Conservation (phyloP, 2,329 filamentous ascomycete genomes). For the Endothia cerciana region DNA sequence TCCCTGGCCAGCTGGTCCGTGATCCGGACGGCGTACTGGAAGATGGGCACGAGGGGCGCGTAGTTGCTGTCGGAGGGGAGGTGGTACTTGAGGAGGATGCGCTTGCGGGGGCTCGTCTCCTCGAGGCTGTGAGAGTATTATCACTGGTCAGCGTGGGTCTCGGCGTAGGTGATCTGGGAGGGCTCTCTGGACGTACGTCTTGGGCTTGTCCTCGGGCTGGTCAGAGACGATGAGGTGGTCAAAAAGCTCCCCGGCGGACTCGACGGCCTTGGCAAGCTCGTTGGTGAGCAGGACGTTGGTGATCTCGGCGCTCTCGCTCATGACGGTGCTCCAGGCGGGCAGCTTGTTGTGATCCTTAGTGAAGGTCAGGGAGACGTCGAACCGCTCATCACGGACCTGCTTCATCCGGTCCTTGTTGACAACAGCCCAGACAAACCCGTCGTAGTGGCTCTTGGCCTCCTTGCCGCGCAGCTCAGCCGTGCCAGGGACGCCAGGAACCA, state of each 20-base stretch:
- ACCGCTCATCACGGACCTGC: slow-evolving; percentile 85
- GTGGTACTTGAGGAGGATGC: slow-evolving; percentile 77
- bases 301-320: slow-evolving; percentile 96
- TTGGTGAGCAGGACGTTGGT: slow-evolving; percentile 84
- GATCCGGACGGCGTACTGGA: slow-evolving; percentile 82
- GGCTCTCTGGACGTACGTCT: slow-evolving; percentile 63
- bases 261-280: slow-evolving; percentile 82
- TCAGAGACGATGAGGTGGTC: slow-evolving; percentile 90
- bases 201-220: slow-evolving; percentile 85
- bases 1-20: slow-evolving; percentile 76
- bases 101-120: slow-evolving; percentile 84
- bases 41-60: slow-evolving; percentile 70
- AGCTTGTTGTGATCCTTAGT: slow-evolving; percentile 94
- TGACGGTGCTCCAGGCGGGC: slow-evolving; percentile 86
- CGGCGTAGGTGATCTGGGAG: background rate
- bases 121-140: slow-evolving; percentile 63
- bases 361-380: slow-evolving; percentile 88
- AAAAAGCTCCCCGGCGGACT: slow-evolving; percentile 76
- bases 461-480: slow-evolving; percentile 59
- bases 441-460: slow-evolving; percentile 71
- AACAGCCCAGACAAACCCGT: slow-evolving; percentile 92
- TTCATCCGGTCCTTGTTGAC: slow-evolving; percentile 97
- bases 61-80: slow-evolving; percentile 68
- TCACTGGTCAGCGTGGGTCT: background rate
- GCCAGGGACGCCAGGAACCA: slow-evolving; percentile 69